Evolutionary conservation across 208 protist genomes (phyloP), one percentile per base, ranked within the genome.

Genomic region (Acanthamoeba polyphaga): DNA sequence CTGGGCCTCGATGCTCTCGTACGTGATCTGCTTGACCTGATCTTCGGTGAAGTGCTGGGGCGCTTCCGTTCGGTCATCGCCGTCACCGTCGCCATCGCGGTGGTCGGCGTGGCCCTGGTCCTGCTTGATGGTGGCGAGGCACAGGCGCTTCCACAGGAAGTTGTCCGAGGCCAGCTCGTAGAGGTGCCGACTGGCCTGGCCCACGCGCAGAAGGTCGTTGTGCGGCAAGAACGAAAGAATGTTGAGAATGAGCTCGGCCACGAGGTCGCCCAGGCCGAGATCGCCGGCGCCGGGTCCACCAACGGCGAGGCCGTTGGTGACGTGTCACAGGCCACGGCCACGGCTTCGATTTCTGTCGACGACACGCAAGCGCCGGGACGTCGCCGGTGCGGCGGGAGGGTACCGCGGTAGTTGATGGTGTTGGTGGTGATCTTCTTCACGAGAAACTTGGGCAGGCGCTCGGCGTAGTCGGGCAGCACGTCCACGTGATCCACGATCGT

Each of bases 231-330:
- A 74, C 19, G 66, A 74, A 9, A 74, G 66, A 29, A 74, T 74
- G 66, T 74, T 74, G 66, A 74, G 66, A 24, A 74, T 74, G 19
- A 74, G 66, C 66, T 74, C 66, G 19, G 66, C 19, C n/a, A 74
- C 66, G 1, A 74, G 66, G 29, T 74, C 66, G 10, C n/a, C 22
- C 22, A 74, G 66, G 9, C 66, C 66, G 66, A 74, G 66, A 12
- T 74, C 27, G 66, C 19, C 19, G 55, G 55, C 55, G 19, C 55
- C 55, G 19, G 55, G 15, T 60, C 55, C 15, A 60, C 15, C 15
- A 12, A 1, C 15, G n/a, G n/a, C n/a, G n/a, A n/a, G n/a, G 10
- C 55, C 15, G 55, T 19, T 12, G 55, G 1, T 12, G 55, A 24
- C 15, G 55, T 19, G 55, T 12, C 55, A 60, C 55, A 2, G 55